phyloP scores from a whole-genome alignment of 768 basidiomycete genomes.

The Lactarius hatsudake region DNA sequence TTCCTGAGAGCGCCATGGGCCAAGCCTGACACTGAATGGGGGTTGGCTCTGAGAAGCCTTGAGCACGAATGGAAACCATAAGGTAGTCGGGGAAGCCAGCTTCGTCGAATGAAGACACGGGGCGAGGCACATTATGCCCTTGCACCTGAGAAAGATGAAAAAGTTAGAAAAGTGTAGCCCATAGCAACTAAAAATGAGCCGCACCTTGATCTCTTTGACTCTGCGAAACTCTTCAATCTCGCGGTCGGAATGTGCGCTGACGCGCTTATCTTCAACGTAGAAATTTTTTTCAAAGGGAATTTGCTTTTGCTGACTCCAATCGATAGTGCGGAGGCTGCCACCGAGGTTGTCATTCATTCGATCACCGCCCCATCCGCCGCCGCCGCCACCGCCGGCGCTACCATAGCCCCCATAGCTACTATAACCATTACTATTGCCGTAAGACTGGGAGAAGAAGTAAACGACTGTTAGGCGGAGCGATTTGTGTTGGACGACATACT shows the following conservation, averaged over 20 bases:
- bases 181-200: not conserved
- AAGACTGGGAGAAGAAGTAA: conserved; percentile 26
- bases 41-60: conserved; percentile 88
- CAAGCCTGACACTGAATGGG: conserved; percentile 99
- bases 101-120: conserved; percentile 90
- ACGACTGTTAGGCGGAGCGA: conserved; percentile 3
- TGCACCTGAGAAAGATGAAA: conserved; percentile 55
- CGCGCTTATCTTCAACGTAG: conserved; percentile 86
- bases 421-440: conserved; percentile 38
- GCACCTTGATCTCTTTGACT: conserved; percentile 82
- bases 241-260: conserved; percentile 69
- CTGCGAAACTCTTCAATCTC: conserved; percentile 89
- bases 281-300: conserved; percentile 98
- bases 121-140: conserved; percentile 84
- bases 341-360: conserved; percentile 84
- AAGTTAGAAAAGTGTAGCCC: not conserved
- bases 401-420: conserved; percentile 33
- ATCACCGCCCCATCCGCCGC: conserved; percentile 51
- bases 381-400: conserved; percentile 35
- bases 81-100: conserved; percentile 96
- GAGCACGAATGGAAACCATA: conserved; percentile 87
- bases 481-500: conserved; percentile 23
- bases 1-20: conserved; percentile 96
- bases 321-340: conserved; percentile 73
- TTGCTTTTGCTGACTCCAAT: conserved; percentile 76